Evolutionary conservation across 306 rosid species (phyloP).

Genomic region (Fagus crenata): DNA sequence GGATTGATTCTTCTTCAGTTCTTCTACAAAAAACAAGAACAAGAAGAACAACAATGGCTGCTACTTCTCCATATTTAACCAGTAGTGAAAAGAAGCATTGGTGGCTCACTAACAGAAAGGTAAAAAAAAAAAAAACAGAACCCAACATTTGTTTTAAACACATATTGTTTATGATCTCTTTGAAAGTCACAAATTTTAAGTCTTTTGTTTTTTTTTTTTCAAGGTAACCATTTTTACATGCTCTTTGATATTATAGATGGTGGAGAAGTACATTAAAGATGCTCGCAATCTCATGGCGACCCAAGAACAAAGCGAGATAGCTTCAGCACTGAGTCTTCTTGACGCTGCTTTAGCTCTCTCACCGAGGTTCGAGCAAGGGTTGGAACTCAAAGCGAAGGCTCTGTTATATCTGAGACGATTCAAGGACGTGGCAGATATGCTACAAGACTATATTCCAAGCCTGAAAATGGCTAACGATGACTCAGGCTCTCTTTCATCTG

Average conservation of each 20-base stretch:
- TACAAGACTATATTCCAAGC: constrained; percentile 93
- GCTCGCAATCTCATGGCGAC: constrained; percentile 69
- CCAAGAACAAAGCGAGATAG: constrained; percentile 65
- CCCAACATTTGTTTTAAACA: background rate
- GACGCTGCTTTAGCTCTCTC: constrained; percentile 81
- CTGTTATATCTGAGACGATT: constrained; percentile 68
- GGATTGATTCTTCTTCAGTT: constrained; percentile 18
- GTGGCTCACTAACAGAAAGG: constrained; percentile 94
- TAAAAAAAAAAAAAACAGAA: constrained; percentile 13
- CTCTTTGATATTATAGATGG: constrained; percentile 49
- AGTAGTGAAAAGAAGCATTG: constrained; percentile 78
- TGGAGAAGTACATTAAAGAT: constrained; percentile 71
- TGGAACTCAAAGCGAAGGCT: constrained; percentile 83
- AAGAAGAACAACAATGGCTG: constrained; percentile 45
- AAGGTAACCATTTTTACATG: background rate
- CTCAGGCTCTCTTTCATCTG: constrained; percentile 50
- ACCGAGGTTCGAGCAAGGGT: constrained; percentile 73
- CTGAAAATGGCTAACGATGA: constrained; percentile 68
- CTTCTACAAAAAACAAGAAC: background rate
- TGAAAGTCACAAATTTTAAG: background rate
- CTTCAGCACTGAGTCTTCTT: constrained; percentile 62
- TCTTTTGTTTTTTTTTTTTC: background rate
- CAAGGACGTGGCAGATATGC: constrained; percentile 92
- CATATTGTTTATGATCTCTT: background rate
- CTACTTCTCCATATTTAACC: constrained; percentile 46